Evolutionary conservation across 225 moss, liverwort and hornwort species (phyloP).

Genomic region (Physcomitrium patens): DNA sequence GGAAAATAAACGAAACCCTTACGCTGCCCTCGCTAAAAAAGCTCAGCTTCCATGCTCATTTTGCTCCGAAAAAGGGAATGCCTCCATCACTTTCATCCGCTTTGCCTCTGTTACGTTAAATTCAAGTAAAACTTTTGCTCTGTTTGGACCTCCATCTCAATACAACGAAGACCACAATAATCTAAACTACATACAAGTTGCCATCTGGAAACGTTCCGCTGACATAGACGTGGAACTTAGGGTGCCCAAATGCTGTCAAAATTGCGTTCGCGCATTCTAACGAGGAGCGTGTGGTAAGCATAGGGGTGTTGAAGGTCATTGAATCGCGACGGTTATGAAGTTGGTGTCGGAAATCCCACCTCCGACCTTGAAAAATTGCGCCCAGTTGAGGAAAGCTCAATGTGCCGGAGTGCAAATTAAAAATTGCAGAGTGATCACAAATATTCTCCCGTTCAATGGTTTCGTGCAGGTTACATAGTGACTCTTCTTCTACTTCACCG

Average conservation of each 20-base stretch:
- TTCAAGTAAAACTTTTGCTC: no score
- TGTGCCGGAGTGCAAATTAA: not conserved
- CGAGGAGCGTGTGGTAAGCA: conserved; percentile 27
- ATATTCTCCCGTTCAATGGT: conserved; percentile 17
- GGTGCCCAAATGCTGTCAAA: conserved; percentile 6
- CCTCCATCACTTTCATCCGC: no score
- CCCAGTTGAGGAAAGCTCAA: not conserved
- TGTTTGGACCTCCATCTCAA: no score
- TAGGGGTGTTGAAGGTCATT: conserved; percentile 2
- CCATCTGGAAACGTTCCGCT: no score
- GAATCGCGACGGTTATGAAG: conserved; percentile 4
- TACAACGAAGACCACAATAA: no score
- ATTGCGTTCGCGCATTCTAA: conserved; percentile 13
- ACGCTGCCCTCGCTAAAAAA: not conserved
- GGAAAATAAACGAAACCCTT: not conserved
- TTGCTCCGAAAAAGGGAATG: not conserved
- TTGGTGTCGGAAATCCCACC: conserved; percentile 23
- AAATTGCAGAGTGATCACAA: conserved; percentile 10
- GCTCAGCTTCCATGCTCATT: not conserved
- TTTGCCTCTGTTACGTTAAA: no score
- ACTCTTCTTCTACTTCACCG: not conserved
- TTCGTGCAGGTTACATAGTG: conserved; percentile 24
- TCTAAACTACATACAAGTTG: no score
- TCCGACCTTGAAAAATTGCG: not conserved
- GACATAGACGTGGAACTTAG: no score